Base-by-base conservation (phyloP, 192 early-diverging fungal genomes). In the Mortierella alpina region DNA sequence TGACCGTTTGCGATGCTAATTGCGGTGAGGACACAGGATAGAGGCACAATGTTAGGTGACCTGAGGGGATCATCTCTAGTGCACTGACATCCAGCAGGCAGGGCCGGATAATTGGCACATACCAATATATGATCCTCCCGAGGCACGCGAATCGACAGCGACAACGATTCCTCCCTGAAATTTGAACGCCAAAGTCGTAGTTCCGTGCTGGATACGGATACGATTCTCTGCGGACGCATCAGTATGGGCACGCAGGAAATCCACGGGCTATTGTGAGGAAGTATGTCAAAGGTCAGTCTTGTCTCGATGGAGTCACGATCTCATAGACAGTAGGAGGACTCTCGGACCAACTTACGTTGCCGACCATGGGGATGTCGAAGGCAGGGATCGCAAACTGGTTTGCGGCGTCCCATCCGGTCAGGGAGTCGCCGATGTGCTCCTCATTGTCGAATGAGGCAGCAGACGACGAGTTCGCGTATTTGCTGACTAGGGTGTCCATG, bases 101-200 rank as follows among this genome's bases (percentile, higher is more conserved):
- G 1, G 31, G 31, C 31, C 31, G 31, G 31, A 31, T 31, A 52
- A 15, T 51, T 39, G 23, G 9, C n/a, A 17, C 64, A 58, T 90
- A 95, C 95, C 92, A 84, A 96, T 95, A 84, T 95, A 95, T 41
- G 85, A 88, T 70, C 98, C 98, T 69, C 91, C 87, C 14, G 97
- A 96, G 23, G 98, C 98, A 71, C 98, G 91, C 53, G 97, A 99
- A 87, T 99, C 98, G 10, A 95, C 95, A 14, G 95, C 93, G 39
- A 99, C 95, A 52, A 99, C 89, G 49, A 99, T 92, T 47, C 98
- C 98, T 50, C 91, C 88, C 63, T 93, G 89, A 86, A 96, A 99
- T 84, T 97, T 95, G 90, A 99, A 99, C 48, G 96, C 96, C 53
- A 99, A 85, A 0, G 98, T 99, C 6, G 98, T 99, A 11, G 98